Evolutionary conservation across 441 rosid species (phyloP), one percentile per base, ranked within the genome.

Genomic region (Populus tomentosa): DNA sequence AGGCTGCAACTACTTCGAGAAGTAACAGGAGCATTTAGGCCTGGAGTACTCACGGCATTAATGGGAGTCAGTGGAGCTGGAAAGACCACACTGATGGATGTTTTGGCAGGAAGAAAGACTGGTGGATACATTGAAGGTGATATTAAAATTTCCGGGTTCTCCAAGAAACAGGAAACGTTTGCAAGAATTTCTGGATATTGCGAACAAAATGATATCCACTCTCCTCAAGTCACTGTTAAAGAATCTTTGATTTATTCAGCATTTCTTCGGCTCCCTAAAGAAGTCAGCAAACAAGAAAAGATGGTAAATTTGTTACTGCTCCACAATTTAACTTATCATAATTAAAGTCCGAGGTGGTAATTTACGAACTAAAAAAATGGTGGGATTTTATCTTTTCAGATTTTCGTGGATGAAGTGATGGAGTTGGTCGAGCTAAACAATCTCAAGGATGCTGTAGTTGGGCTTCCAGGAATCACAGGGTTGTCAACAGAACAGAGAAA

Each of bases 41-140:
- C 98, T 11, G 98, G 98, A 76, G 87, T 94, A 9, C 86, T 96
- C 72, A 94, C 98, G 24, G 99, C 99, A 66, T 73, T 96, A 28
- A 93, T 96, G 98, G 99, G 99, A 75, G 97, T 94, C 33, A 93
- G 98, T 76, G 99, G 99, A 77, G 98, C 99, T 33, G 97, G 99
- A 71, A 96, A 96, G 88, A 96, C 99, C 0, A 96, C 98, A 13
- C 77, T 96, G 81, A 92, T 96, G 98, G 98, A 96, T 87, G 98
- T 96, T 84, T 83, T 96, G 69, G 97, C 98, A 0, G 99, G 99
- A 75, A 81, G 98, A 81, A 96, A 96, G 78, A 94, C 98, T 0
- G 91, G 96, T 63, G 98, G 99, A 69, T 90, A 91, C 79, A 82
- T 93, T 11, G 98, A 94, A 75, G 99, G 99, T 2, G 96, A 90